Evolutionary conservation across 23 red algal genomes (phyloP).

Genomic region (Pyropia yezoensis): DNA sequence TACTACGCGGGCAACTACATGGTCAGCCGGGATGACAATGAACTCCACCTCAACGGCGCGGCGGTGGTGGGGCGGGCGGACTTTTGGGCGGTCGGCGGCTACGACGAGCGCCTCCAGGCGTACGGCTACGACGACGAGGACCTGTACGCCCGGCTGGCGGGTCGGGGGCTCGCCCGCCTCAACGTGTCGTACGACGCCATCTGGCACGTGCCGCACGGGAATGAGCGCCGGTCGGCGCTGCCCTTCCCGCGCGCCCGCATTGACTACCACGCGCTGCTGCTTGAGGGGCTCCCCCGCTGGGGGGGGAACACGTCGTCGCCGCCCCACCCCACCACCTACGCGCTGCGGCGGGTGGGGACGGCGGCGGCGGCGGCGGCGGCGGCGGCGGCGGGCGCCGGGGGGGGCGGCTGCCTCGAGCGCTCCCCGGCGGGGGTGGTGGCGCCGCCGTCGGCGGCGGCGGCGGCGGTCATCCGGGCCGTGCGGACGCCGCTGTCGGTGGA

Average conservation of each 20-base stretch:
- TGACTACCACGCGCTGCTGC: conserved; percentile 56
- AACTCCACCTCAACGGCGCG: conserved; percentile 60
- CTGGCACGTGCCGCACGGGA: conserved; percentile 31
- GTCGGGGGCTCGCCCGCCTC: conserved; percentile 3
- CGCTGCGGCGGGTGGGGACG: no score
- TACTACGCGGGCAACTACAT: conserved; percentile 56
- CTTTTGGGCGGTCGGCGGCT: conserved; percentile 46
- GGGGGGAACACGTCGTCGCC: no score
- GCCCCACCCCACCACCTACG: no score
- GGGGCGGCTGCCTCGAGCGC: no score
- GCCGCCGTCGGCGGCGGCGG: no score
- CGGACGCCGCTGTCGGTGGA: no score
- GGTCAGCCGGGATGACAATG: conserved; percentile 45
- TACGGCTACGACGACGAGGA: conserved; percentile 73
- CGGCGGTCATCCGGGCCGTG: no score
- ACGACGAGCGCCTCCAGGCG: conserved; percentile 65
- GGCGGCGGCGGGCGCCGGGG: no score
- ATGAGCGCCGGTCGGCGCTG: conserved; percentile 17
- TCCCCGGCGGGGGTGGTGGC: no score
- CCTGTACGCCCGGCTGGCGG: conserved; percentile 41
- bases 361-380: no score
- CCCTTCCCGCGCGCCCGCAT: conserved; percentile 41
- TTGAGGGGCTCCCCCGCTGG: conserved; percentile 25
- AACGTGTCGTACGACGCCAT: conserved; percentile 31
- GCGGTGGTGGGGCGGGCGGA: conserved; percentile 17